Evolutionary conservation across 768 basidiomycete species (phyloP).

Genomic region (Russula olivacea): DNA sequence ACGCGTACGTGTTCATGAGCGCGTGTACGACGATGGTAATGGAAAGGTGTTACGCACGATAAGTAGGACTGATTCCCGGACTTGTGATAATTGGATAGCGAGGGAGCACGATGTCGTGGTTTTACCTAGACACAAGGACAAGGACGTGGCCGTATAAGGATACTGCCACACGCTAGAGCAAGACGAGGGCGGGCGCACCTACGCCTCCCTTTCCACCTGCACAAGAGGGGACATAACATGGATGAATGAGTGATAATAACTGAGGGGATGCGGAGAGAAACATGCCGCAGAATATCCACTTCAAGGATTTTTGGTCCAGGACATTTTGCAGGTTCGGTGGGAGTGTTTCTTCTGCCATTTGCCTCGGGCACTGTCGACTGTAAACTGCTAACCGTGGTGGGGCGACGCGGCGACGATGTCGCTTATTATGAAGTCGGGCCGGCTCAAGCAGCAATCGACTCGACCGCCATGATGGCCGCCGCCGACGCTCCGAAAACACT

Average conservation of each 20-base stretch:
- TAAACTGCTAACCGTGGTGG: background rate
- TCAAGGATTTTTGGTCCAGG: slow-evolving; percentile 85
- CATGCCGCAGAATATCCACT: slow-evolving; percentile 99
- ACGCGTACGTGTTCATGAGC: background rate
- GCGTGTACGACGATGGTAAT: background rate
- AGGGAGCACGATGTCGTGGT: slow-evolving; percentile 97
- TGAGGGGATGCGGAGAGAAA: slow-evolving; percentile 23
- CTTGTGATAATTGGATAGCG: slow-evolving; percentile 90
- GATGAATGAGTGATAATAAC: background rate
- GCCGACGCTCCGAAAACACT: slow-evolving; percentile 24
- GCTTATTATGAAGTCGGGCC: slow-evolving; percentile 11
- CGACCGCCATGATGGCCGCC: slow-evolving; percentile 11
- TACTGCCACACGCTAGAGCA: background rate
- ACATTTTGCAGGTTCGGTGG: slow-evolving; percentile 90
- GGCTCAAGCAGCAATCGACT: slow-evolving; percentile 21
- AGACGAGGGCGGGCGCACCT: slow-evolving; percentile 45
- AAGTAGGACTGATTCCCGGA: slow-evolving; percentile 91
- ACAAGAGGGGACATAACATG: too few species aligned
- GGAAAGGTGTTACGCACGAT: slow-evolving; percentile 55
- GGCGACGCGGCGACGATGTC: background rate
- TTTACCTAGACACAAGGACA: slow-evolving; percentile 56
- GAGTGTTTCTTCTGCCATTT: slow-evolving; percentile 60
- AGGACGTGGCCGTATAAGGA: background rate
- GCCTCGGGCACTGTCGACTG: background rate
- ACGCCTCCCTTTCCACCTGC: slow-evolving; percentile 98